Base-by-base conservation (phyloP, 164 flowering plant genomes). In the Vitis riparia region DNA sequence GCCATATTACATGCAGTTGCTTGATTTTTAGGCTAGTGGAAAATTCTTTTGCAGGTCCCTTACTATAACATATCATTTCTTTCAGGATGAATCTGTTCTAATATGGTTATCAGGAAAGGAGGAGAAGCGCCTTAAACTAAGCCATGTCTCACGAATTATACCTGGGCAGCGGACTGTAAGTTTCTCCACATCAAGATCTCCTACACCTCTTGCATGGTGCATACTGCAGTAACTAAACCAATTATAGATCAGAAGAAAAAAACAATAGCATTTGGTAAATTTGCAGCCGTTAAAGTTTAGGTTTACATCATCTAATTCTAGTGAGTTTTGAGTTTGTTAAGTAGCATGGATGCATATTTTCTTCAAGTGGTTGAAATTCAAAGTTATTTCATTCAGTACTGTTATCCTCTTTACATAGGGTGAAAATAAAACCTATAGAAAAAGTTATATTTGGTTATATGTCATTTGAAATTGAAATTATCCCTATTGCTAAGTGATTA, bases 111-210 rank as follows among this genome's bases (percentile, higher is more conserved):
- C 83, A 11, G 83, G 80, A 50, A 77, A 77, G 51, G 76, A 77
- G 65, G 83, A 80, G 71, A 80, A 80, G 59, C 74, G 66, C 62
- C 68, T 80, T 55, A 80, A 80, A 69, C 73, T 80, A 69, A 77
- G 78, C 68, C 83, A 77, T 56, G 76, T 80, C 27, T 74, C 83
- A 58, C 74, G 83, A 76, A 80, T 80, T 50, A 68, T 80, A 55
- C 69, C 80, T 68, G 80, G 80, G 55, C 80, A 80, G 72, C 80
- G 80, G 59, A 80, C 80, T 50, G 83, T 80, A 75, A 80, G 83
- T 80, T 49, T 57, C 49, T 30, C 12, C 55, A 62, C 16, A 2
- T 53, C 17, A 12, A 58, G 62, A 55, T 58, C 37, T 68, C 16
- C 11, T 63, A 12, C 37, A 16, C 50, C 29, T 51, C 27, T 59